phyloP scores from a whole-genome alignment of 345 rosid species.

The Citrus maxima region DNA sequence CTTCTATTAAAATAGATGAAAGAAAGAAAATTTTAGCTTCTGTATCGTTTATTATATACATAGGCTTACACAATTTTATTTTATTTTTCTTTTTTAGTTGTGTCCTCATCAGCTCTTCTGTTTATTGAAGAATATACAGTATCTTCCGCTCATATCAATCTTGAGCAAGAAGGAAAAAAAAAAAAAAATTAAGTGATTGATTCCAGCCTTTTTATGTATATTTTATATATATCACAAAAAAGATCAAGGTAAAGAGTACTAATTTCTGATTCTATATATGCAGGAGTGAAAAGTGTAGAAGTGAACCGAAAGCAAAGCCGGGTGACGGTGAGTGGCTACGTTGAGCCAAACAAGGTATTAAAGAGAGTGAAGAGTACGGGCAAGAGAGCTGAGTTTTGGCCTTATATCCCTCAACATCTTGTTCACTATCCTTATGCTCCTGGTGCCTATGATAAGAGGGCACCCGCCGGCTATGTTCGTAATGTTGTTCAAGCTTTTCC shows the following conservation, averaged over 20 bases:
- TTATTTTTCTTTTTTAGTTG: no score
- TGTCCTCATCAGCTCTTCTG: not conserved
- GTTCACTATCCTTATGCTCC: constrained; percentile 50
- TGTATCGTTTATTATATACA: no score
- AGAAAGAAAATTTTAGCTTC: no score
- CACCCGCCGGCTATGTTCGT: constrained; percentile 59
- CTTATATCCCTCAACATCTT: constrained; percentile 66
- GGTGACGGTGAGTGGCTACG: constrained; percentile 52
- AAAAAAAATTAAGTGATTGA: not conserved
- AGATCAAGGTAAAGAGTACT: no score
- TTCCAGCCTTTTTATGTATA: not conserved
- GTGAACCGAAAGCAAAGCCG: constrained; percentile 56
- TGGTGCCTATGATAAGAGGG: constrained; percentile 58
- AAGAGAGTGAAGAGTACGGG: constrained; percentile 67
- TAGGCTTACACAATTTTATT: no score
- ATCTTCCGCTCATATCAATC: not conserved
- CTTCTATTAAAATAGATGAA: no score
- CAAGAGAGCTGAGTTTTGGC: constrained; percentile 73
- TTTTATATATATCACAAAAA: not conserved
- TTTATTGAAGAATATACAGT: not conserved
- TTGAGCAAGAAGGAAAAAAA: not conserved
- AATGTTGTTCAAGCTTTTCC: constrained; percentile 60
- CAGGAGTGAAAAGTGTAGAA: constrained; percentile 60
- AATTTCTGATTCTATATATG: not conserved
- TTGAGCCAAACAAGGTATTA: constrained; percentile 66